Evolutionary conservation across 1,139 yeast genomes (phyloP).

Genomic region (Geotrichum histeridarum): DNA sequence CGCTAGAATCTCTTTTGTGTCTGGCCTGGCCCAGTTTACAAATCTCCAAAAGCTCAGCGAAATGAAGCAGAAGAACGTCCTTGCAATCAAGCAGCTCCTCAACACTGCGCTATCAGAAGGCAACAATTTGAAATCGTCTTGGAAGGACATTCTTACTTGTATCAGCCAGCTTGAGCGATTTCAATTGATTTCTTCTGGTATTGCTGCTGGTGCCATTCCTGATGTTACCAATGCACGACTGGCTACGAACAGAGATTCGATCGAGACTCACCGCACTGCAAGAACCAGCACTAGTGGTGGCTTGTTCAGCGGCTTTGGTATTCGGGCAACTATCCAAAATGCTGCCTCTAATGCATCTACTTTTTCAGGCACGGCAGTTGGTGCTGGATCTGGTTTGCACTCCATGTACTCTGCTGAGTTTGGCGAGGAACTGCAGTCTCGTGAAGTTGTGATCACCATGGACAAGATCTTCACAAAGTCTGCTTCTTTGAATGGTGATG

Average conservation of each 20-base stretch:
- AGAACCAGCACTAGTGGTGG: constrained; percentile 13
- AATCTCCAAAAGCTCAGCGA: constrained; percentile 75
- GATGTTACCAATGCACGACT: constrained; percentile 75
- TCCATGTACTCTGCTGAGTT: constrained; percentile 45
- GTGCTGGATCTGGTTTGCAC: constrained; percentile 11
- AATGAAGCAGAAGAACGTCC: constrained; percentile 75
- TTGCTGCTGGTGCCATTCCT: constrained; percentile 78
- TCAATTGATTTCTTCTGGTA: constrained; percentile 83
- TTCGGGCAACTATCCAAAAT: constrained; percentile 44
- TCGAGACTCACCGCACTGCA: constrained; percentile 38
- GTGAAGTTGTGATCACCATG: constrained; percentile 77
- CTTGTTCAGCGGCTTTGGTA: constrained; percentile 14
- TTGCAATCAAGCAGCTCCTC: constrained; percentile 68
- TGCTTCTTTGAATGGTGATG: constrained; percentile 71
- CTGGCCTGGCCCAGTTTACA: constrained; percentile 84
- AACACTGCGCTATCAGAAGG: constrained; percentile 80
- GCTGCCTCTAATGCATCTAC: constrained; percentile 3
- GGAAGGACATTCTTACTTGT: constrained; percentile 79
- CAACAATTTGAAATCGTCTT: constrained; percentile 60
- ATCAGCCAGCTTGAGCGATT: constrained; percentile 88
- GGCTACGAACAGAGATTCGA: constrained; percentile 44
- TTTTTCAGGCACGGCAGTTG: neutral
- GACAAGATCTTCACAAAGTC: constrained; percentile 86
- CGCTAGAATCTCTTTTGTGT: constrained; percentile 86
- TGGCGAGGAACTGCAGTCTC: constrained; percentile 58